Percentiles rank a stretch among this genome's conserved stretches.
These are phyloP conservation scores for Ophiognomonia clavigignenti-juglandacearum DNA, from an alignment of 2,329 filamentous ascomycete genomes.

Conservation along the genomic window DNA sequence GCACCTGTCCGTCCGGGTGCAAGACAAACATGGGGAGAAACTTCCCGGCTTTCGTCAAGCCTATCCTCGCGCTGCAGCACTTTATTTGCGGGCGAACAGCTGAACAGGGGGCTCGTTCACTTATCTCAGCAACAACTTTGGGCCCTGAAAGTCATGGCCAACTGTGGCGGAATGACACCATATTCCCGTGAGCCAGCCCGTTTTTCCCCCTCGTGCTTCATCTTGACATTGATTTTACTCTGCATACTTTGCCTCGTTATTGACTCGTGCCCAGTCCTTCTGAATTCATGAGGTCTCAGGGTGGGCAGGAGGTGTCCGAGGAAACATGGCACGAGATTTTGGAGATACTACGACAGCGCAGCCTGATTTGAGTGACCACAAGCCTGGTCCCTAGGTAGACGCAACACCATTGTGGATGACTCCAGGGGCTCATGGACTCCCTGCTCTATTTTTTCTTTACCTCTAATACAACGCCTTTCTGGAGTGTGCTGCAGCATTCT, in stretches of 20 bases:
- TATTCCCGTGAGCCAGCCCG: constrained; percentile 25
- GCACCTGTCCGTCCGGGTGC: constrained; percentile 38
- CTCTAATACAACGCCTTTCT: too few species aligned
- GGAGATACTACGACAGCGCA: not conserved
- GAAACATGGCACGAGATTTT: constrained; percentile 5
- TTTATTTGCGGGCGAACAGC: constrained; percentile 33
- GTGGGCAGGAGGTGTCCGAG: not conserved
- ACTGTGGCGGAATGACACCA: constrained; percentile 36
- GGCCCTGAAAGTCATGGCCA: constrained; percentile 37
- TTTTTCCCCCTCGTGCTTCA: not conserved
- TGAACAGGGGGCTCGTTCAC: constrained; percentile 36
- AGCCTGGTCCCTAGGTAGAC: too few species aligned
- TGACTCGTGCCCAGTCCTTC: not conserved
- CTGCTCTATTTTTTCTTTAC: too few species aligned
- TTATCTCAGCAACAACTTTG: constrained; percentile 35
- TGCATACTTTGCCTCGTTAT: too few species aligned
- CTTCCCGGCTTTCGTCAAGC: constrained; percentile 18
- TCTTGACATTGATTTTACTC: not conserved
- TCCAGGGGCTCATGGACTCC: too few species aligned
- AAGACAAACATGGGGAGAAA: constrained; percentile 35
- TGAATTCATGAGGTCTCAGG: not conserved
- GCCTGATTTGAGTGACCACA: not conserved
- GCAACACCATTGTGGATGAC: too few species aligned
- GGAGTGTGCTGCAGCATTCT: too few species aligned
- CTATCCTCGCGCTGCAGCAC: constrained; percentile 21